Percentiles rank a stretch among this genome's conserved stretches.
Conservation (phyloP, 495 filamentous ascomycete species). For the Penicillium maclennaniae region DNA sequence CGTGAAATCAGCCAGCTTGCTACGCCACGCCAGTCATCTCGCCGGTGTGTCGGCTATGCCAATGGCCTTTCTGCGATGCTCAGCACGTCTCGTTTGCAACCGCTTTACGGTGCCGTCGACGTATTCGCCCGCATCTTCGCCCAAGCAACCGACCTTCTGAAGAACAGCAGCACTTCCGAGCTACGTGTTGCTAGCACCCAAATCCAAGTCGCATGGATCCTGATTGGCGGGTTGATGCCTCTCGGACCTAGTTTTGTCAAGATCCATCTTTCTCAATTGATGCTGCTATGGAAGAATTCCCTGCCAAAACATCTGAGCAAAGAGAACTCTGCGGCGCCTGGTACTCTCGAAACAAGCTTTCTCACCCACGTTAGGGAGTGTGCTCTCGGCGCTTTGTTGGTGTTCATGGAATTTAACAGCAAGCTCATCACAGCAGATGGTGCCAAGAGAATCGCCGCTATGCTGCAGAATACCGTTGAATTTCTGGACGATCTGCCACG, state of each 20-base stretch:
- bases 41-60: conserved; percentile 85
- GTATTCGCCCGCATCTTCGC: conserved; percentile 88
- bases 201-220: conserved; percentile 95
- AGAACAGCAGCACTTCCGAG: conserved; percentile 88
- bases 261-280: conserved; percentile 91
- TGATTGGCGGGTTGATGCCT: conserved; percentile 95
- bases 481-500: conserved; percentile 79
- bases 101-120: conserved; percentile 91
- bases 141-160: conserved; percentile 87
- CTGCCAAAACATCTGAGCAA: conserved; percentile 89
- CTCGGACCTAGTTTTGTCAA: conserved; percentile 98
- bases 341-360: conserved; percentile 83
- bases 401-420: conserved; percentile 92
- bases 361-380: conserved; percentile 94
- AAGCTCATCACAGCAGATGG: conserved; percentile 89
- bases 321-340: conserved; percentile 78
- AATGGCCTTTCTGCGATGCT: conserved; percentile 90
- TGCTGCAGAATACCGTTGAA: conserved; percentile 92
- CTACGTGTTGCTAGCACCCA: conserved; percentile 89
- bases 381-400: conserved; percentile 82
- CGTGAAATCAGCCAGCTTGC: conserved; percentile 77
- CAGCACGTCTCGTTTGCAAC: conserved; percentile 81
- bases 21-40: conserved; percentile 71
- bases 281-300: conserved; percentile 97
- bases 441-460: conserved; percentile 83